These are phyloP conservation scores for Geotrichum aggregatum DNA, from an alignment of 1,139 yeast genomes.

Conservation along the genomic window DNA sequence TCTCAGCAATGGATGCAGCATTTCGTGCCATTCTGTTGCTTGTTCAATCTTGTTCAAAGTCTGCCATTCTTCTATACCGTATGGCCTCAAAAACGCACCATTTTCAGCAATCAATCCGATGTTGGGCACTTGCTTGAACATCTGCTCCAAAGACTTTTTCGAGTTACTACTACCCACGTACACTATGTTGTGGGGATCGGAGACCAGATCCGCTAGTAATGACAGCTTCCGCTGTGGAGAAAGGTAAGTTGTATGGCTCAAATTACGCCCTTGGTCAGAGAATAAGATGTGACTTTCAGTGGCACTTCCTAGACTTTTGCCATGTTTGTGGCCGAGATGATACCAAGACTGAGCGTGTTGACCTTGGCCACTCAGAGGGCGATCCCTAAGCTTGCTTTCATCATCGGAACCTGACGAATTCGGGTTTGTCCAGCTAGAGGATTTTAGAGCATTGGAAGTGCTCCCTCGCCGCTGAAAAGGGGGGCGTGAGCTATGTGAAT, in stretches of 20 bases:
- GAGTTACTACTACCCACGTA: conserved; percentile 66
- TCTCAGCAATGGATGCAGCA: conserved; percentile 55
- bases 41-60: conserved; percentile 54
- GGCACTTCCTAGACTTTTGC: background rate
- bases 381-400: background rate
- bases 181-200: conserved; percentile 57
- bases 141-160: conserved; percentile 59
- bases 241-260: conserved; percentile 25
- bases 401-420: background rate
- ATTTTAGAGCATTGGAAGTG: too few relatives aligned
- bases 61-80: conserved; percentile 55
- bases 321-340: background rate
- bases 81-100: conserved; percentile 56
- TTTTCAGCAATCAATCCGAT: conserved; percentile 86
- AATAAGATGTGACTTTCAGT: background rate
- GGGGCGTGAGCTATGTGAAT: conserved; percentile 3
- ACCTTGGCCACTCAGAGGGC: background rate
- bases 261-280: background rate
- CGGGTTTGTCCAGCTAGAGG: too few relatives aligned
- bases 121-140: conserved; percentile 62
- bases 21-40: conserved; percentile 56
- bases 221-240: conserved; percentile 37
- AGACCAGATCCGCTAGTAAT: conserved; percentile 45
- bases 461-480: background rate
- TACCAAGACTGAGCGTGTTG: background rate